Conservation (phyloP, 2,329 filamentous ascomycete species). For the Neurospora sp. region DNA sequence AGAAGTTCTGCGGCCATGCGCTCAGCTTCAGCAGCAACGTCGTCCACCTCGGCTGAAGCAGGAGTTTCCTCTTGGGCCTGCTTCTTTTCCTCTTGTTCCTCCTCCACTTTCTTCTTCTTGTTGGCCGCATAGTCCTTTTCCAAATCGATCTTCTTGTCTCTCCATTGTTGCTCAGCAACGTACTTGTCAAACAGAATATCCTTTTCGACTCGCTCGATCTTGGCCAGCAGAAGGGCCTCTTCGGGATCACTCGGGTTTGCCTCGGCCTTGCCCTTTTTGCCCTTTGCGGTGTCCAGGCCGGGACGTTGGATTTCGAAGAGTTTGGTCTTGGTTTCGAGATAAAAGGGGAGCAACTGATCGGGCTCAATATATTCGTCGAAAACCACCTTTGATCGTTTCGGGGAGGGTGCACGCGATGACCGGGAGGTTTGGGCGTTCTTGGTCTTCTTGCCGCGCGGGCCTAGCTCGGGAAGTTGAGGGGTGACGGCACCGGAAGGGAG, state of each 20-base stretch:
- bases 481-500: constrained; percentile 39
- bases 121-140: constrained; percentile 50
- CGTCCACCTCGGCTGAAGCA: constrained; percentile 21
- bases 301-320: constrained; percentile 53
- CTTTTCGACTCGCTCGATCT: constrained; percentile 66
- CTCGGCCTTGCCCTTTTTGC: constrained; percentile 22
- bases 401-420: constrained; percentile 20
- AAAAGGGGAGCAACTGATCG: constrained; percentile 64
- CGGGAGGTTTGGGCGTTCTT: constrained; percentile 27
- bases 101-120: constrained; percentile 31
- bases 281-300: constrained; percentile 32
- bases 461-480: constrained; percentile 31
- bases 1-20: constrained; percentile 49
- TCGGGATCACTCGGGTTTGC: constrained; percentile 30
- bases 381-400: constrained; percentile 36
- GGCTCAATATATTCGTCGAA: constrained; percentile 65
- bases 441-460: constrained; percentile 17
- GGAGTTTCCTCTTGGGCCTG: constrained; percentile 16
- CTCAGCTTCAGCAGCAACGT: constrained; percentile 46
- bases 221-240: constrained; percentile 58
- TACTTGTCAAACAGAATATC: constrained; percentile 65
- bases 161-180: constrained; percentile 57
- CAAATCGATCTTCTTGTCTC: constrained; percentile 43
- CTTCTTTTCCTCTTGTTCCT: constrained; percentile 22
- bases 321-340: constrained; percentile 62